Percentiles rank a stretch among this genome's conserved stretches.
Evolutionary conservation across 2,329 filamentous ascomycete genomes (phyloP).

Genomic region (Neonectria ditissima): DNA sequence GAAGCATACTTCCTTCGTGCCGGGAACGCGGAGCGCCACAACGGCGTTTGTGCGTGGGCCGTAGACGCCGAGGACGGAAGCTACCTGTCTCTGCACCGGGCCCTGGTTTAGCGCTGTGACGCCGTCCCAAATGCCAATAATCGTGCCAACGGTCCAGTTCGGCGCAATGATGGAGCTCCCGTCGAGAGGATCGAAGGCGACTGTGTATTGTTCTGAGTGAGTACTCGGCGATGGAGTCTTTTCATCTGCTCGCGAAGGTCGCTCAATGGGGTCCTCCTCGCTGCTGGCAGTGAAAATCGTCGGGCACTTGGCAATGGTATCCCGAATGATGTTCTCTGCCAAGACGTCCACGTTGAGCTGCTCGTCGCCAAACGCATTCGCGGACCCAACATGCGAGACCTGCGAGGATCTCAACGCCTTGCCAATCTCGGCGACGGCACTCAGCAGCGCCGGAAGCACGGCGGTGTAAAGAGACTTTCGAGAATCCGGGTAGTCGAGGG

Average conservation of each 20-base stretch:
- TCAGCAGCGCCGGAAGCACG: slow-evolving; percentile 62
- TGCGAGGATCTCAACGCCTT: slow-evolving; percentile 57
- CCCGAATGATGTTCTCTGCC: slow-evolving; percentile 62
- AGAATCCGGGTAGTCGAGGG: slow-evolving; percentile 8
- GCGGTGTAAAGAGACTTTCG: slow-evolving; percentile 32
- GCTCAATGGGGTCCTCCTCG: slow-evolving; percentile 71
- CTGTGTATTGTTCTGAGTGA: slow-evolving; percentile 61
- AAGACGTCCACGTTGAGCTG: slow-evolving; percentile 69
- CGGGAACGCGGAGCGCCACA: slow-evolving; percentile 64
- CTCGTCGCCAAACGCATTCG: slow-evolving; percentile 70
- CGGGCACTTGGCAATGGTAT: slow-evolving; percentile 56
- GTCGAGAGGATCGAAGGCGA: slow-evolving; percentile 73
- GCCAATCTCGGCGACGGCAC: slow-evolving; percentile 59
- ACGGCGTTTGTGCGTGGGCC: slow-evolving; percentile 68
- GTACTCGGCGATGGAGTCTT: not conserved
- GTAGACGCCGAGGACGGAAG: slow-evolving; percentile 64
- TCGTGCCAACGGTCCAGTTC: slow-evolving; percentile 70
- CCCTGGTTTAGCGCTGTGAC: slow-evolving; percentile 55
- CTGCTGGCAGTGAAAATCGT: slow-evolving; percentile 65
- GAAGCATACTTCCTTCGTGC: slow-evolving; percentile 56
- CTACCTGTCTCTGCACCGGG: slow-evolving; percentile 58
- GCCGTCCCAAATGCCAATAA: slow-evolving; percentile 70
- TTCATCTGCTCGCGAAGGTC: slow-evolving; percentile 33
- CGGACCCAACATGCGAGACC: slow-evolving; percentile 60
- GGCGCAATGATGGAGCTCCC: slow-evolving; percentile 70